These are phyloP conservation scores for Cyberlindnera petersonii DNA, from an alignment of 805 yeast genomes.

Conservation along the genomic window DNA sequence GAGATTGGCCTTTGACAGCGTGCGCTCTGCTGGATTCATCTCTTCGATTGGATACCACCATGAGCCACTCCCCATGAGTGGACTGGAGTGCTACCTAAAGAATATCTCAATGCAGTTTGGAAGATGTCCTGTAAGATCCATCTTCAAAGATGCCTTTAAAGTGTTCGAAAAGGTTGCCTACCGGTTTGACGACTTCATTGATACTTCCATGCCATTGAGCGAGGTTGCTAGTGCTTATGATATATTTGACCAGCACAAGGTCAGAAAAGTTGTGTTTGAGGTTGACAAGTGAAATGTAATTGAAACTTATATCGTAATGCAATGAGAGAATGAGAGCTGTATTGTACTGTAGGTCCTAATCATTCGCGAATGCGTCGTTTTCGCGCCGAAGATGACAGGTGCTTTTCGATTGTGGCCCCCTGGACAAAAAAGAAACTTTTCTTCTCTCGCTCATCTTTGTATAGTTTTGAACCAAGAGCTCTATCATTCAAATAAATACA, in stretches of 20 bases:
- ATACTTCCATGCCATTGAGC: slow-evolving; percentile 40
- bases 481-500: not conserved
- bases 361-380: slow-evolving; percentile 1
- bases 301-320: too few relatives aligned
- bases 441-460: not conserved
- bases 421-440: slow-evolving; percentile 4
- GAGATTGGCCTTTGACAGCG: slow-evolving; percentile 46
- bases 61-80: slow-evolving; percentile 51
- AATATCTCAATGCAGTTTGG: slow-evolving; percentile 58
- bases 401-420: slow-evolving; percentile 4
- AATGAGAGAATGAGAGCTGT: too few relatives aligned
- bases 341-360: not conserved
- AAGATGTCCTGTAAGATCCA: slow-evolving; percentile 57
- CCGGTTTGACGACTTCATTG: slow-evolving; percentile 50
- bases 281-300: too few relatives aligned
- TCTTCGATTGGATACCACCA: slow-evolving; percentile 60
- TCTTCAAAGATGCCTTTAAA: slow-evolving; percentile 48
- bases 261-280: slow-evolving; percentile 50
- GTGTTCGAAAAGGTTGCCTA: slow-evolving; percentile 42
- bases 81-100: slow-evolving; percentile 54
- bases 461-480: not conserved
- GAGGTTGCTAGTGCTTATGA: slow-evolving; percentile 46
- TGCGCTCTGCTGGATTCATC: slow-evolving; percentile 55
- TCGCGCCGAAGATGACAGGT: slow-evolving; percentile 3
- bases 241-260: slow-evolving; percentile 49